Base-by-base conservation (phyloP, 2,329 filamentous ascomycete species). In the Tolypocladium paradoxum region DNA sequence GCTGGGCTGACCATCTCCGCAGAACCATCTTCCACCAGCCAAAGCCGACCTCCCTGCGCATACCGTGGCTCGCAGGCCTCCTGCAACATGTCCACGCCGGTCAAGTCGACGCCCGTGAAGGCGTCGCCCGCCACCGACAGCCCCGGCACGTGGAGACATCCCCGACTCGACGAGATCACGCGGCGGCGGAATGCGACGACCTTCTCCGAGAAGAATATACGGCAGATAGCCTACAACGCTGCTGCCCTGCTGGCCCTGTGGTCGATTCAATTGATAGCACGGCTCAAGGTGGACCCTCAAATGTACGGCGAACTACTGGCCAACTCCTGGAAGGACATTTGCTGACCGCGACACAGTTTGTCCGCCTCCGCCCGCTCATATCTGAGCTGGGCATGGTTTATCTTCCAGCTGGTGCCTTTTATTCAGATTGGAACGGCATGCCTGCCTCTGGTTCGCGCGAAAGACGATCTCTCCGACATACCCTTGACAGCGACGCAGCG, bases 71-170 rank as follows among this genome's bases (percentile, higher is more conserved):
- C 40, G 6, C 18, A 48, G 16, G 14, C 37, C 18, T 20, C 27
- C 18, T 18, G 11, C 14, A 57, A 18, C 49, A 69, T 70, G 68
- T 58, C 67, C 34, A 65, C 65, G 34, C 63, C 64, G 16, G 53
- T 61, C 53, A 64, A 54, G 54, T 61, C 64, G 36, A 73, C 71
- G 59, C 64, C 79, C 58, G 56, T 77, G 65, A 65, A 76, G 68
- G 66, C 69, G 45, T 54, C 67, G 20, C 58, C 69, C 1, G 57
- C 64, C 24, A 64, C 69, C 31, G 79, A 82, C 51, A 82, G 78
- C 61, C 80, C 88, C 7, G 91, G 92, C 53, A 89, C 85, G 65
- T 99, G 93, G 92, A 82, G 84, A 64, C 93, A 99, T 68, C 93
- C 93, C 35, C 84, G 86, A 57, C 78, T 96, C 58, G 80, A 90